A percentile compares a stretch with the other conserved stretches of the same genome.
These are phyloP conservation scores for Buddleja alternifolia DNA, from an alignment of 257 asterid genomes.

Conservation along the genomic window DNA sequence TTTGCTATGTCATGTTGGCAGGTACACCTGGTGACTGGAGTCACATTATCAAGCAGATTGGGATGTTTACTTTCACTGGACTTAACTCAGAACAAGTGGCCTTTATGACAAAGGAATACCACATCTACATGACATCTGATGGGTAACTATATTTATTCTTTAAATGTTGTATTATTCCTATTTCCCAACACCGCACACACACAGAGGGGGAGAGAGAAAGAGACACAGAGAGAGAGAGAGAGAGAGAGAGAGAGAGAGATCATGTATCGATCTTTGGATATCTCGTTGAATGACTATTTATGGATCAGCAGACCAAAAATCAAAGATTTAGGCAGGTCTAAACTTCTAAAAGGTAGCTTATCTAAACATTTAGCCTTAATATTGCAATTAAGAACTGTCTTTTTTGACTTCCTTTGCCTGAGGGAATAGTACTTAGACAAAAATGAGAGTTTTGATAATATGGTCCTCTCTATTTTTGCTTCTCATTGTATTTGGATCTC, in stretches of 20 bases:
- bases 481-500: neutral
- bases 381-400: neutral
- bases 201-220: neutral
- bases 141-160: conserved; percentile 55
- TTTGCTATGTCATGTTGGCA: conserved; percentile 37
- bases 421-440: no score
- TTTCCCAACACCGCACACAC: neutral
- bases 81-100: conserved; percentile 78
- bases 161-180: neutral
- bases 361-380: neutral
- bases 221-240: neutral
- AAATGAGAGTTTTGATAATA: no score
- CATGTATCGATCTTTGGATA: no score
- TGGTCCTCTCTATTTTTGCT: neutral
- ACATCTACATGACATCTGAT: conserved; percentile 95
- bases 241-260: no score
- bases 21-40: conserved; percentile 99
- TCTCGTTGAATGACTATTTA: no score
- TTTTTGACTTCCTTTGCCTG: no score
- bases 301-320: no score
- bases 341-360: neutral
- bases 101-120: conserved; percentile 88
- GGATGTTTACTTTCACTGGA: conserved; percentile 99
- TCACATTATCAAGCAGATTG: conserved; percentile 96
- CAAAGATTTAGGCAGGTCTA: no score